Conservation (phyloP, 805 yeast species). For the Limtongozyma cylindracea region DNA sequence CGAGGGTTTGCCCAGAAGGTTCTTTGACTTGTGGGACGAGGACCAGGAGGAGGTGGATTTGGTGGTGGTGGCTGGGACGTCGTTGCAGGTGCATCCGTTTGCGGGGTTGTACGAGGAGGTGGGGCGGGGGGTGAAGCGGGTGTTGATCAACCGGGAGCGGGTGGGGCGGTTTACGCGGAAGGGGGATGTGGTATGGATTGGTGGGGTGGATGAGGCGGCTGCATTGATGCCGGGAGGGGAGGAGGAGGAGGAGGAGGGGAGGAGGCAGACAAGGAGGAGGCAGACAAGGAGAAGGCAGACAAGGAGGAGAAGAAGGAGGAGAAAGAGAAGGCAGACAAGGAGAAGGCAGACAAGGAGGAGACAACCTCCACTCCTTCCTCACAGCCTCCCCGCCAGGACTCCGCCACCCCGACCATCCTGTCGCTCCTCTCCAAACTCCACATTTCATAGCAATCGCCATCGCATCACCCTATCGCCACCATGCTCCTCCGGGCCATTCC, state of each 20-base stretch:
- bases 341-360: slow-evolving; percentile 1
- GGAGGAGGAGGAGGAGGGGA: slow-evolving; percentile 16
- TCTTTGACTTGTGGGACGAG: slow-evolving; percentile 46
- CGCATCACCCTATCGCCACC: too few species aligned
- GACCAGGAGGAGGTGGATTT: slow-evolving; percentile 28
- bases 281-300: slow-evolving; percentile 1
- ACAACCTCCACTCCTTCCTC: too few species aligned
- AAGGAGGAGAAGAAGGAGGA: slow-evolving; percentile 1
- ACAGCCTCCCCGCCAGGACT: too few species aligned
- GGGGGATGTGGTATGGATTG: slow-evolving; percentile 28
- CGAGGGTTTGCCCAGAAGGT: slow-evolving; percentile 49
- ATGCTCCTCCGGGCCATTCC: too few species aligned
- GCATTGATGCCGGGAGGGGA: slow-evolving; percentile 40
- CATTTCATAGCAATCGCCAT: too few species aligned
- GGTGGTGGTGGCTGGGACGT: slow-evolving; percentile 81
- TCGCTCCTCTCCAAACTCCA: too few species aligned
- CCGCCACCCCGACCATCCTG: too few species aligned
- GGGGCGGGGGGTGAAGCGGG: slow-evolving; percentile 19
- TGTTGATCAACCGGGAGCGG: slow-evolving; percentile 44
- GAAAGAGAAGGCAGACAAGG: slow-evolving; percentile 1
- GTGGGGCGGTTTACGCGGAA: slow-evolving; percentile 47
- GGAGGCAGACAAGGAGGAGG: slow-evolving; percentile 1
- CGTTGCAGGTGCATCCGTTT: slow-evolving; percentile 76
- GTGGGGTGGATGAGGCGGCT: slow-evolving; percentile 42
- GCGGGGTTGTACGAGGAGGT: slow-evolving; percentile 60